phyloP scores from a whole-genome alignment of 192 early-diverging fungal species.

The Kappamyces sp. region DNA sequence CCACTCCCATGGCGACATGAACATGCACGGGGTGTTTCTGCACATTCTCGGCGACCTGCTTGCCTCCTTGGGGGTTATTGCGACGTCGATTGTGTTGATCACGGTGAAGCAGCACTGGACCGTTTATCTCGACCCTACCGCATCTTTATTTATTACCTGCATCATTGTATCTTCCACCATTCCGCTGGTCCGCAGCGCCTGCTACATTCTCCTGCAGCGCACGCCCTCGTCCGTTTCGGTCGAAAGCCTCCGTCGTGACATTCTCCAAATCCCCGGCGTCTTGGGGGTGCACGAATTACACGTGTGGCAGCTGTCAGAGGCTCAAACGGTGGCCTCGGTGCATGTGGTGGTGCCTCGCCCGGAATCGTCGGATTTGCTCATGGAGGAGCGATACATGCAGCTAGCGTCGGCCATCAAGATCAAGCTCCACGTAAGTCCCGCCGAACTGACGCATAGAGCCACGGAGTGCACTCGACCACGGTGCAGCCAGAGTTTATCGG shows the following conservation, averaged over 20 bases:
- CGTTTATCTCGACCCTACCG: conserved; percentile 78
- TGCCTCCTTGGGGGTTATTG: conserved; percentile 81
- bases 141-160: conserved; percentile 58
- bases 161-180: conserved; percentile 56
- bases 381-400: conserved; percentile 53
- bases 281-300: conserved; percentile 83
- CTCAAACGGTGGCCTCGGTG: conserved; percentile 73
- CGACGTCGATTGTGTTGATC: conserved; percentile 71
- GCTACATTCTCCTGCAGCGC: conserved; percentile 74
- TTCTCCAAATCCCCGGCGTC: conserved; percentile 55
- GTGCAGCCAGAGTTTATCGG: conserved; percentile 92
- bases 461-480: conserved; percentile 81
- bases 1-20: conserved; percentile 42
- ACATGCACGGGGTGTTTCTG: conserved; percentile 75
- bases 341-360: conserved; percentile 65
- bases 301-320: conserved; percentile 85
- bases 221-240: conserved; percentile 64
- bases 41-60: conserved; percentile 89
- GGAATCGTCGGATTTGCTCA: no score
- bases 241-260: conserved; percentile 47
- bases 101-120: conserved; percentile 56
- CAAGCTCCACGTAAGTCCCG: conserved; percentile 62
- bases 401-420: conserved; percentile 66
- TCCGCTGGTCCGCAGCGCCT: conserved; percentile 64
- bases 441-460: conserved; percentile 16